phyloP scores from a whole-genome alignment of 75 land plant species.

The Cunninghamia lanceolata region DNA sequence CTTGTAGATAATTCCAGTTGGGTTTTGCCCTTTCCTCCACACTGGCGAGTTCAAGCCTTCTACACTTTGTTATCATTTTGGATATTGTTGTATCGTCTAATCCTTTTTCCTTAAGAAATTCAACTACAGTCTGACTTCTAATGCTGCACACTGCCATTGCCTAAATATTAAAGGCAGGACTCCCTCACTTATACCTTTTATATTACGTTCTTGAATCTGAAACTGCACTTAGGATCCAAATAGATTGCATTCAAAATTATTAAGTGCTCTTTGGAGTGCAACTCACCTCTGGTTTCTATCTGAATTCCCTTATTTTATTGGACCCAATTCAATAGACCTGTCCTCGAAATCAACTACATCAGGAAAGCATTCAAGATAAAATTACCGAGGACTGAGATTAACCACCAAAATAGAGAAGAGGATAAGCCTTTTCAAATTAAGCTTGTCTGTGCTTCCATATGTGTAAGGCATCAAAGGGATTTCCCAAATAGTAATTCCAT shows the following conservation, averaged over 20 bases:
- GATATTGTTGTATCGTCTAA: constrained; percentile 50
- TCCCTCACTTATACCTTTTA: neutral
- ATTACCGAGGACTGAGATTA: neutral
- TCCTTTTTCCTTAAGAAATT: constrained; percentile 69
- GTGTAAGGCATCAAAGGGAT: neutral
- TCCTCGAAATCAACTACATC: neutral
- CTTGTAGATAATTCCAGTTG: constrained; percentile 72
- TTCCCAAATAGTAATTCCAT: neutral
- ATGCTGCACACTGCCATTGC: constrained; percentile 8
- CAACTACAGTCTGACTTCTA: constrained; percentile 17
- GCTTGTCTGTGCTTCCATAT: no score
- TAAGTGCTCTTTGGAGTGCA: neutral
- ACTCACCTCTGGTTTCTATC: neutral
- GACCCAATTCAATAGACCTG: neutral
- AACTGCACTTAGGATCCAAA: neutral
- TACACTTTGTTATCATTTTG: constrained; percentile 61
- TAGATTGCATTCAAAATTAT: neutral
- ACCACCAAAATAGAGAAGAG: neutral
- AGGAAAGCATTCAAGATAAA: neutral
- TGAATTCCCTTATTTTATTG: neutral
- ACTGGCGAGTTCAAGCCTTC: constrained; percentile 32
- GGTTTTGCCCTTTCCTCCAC: constrained; percentile 58
- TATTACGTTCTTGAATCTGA: neutral
- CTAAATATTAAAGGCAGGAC: neutral
- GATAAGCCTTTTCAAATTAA: neutral